phyloP scores from a whole-genome alignment of 2,329 filamentous ascomycete species.

The Colletotrichum phormii region DNA sequence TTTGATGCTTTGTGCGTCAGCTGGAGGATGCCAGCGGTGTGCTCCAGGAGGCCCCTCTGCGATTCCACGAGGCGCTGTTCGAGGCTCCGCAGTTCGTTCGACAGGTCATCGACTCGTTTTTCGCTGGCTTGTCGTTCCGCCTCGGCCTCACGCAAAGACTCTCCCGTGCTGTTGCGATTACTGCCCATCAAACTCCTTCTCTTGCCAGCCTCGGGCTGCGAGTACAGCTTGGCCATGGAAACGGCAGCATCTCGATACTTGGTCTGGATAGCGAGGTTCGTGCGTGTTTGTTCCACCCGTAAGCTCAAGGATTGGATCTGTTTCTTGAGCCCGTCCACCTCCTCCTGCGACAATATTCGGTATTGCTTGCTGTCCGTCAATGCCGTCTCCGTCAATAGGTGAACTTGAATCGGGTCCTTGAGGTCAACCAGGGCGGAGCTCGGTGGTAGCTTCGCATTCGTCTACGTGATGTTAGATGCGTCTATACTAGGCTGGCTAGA shows the following conservation, averaged over 20 bases:
- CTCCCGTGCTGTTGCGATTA: constrained; percentile 60
- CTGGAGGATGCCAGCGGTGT: constrained; percentile 92
- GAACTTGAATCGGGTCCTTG: constrained; percentile 83
- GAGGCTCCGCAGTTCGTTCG: constrained; percentile 81
- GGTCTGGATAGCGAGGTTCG: constrained; percentile 88
- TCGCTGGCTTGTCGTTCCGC: constrained; percentile 80
- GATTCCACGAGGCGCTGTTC: constrained; percentile 82
- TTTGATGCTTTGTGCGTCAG: constrained; percentile 86
- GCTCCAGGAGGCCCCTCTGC: constrained; percentile 82
- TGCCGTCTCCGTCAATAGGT: constrained; percentile 93
- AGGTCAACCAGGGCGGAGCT: constrained; percentile 70
- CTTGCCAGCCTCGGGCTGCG: constrained; percentile 62
- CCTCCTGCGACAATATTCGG: constrained; percentile 88
- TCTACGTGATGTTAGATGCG: constrained; percentile 49
- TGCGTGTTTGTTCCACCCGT: constrained; percentile 83
- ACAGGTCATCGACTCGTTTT: constrained; percentile 86
- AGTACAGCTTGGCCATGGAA: constrained; percentile 85
- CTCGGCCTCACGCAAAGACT: constrained; percentile 72
- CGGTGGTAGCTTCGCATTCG: constrained; percentile 63
- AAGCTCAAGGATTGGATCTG: constrained; percentile 78
- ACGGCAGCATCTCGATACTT: constrained; percentile 95
- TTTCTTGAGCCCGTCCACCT: constrained; percentile 92
- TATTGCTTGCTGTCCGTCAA: constrained; percentile 88
- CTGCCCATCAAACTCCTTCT: constrained; percentile 59
- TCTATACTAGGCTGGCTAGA: not conserved